These are phyloP conservation scores for Diatrype stigma DNA, from an alignment of 2,329 filamentous ascomycete genomes.

Conservation along the genomic window DNA sequence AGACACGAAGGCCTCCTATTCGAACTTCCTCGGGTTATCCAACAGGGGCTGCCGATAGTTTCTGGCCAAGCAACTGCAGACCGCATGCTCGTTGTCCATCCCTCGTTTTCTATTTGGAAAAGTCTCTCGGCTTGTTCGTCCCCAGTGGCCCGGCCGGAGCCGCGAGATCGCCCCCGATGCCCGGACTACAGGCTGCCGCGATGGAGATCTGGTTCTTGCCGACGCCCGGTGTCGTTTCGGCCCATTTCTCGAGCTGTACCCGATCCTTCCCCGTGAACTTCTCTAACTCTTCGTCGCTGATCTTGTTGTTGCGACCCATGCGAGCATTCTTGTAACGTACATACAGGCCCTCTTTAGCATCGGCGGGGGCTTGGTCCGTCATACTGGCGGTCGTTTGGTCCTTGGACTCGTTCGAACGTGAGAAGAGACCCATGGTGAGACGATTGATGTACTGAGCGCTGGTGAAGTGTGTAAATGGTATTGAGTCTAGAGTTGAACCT, in stretches of 20 bases:
- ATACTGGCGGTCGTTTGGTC: neutral
- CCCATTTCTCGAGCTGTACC: conserved; percentile 31
- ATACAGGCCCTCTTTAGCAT: conserved; percentile 4
- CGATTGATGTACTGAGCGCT: neutral
- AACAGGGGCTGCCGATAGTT: too few relatives aligned
- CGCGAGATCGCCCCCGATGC: neutral
- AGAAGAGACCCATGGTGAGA: neutral
- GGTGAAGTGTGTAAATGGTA: neutral
- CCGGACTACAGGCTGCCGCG: neutral
- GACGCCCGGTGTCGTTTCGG: conserved; percentile 34
- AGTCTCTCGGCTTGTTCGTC: neutral
- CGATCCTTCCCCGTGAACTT: conserved; percentile 38
- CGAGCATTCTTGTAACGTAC: conserved; percentile 17
- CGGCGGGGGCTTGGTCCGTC: neutral
- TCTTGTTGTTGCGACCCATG: conserved; percentile 13
- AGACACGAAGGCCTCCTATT: too few relatives aligned
- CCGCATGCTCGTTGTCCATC: neutral
- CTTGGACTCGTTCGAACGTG: neutral
- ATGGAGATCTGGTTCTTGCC: conserved; percentile 18
- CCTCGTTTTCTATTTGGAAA: neutral
- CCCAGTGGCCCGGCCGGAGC: neutral
- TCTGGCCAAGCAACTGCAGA: too few relatives aligned
- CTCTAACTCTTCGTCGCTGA: conserved; percentile 35
- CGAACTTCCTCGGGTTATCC: too few relatives aligned
- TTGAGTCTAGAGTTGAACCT: neutral